Evolutionary conservation across 2,329 filamentous ascomycete species (phyloP).

Genomic region (Colletotrichum siamense): DNA sequence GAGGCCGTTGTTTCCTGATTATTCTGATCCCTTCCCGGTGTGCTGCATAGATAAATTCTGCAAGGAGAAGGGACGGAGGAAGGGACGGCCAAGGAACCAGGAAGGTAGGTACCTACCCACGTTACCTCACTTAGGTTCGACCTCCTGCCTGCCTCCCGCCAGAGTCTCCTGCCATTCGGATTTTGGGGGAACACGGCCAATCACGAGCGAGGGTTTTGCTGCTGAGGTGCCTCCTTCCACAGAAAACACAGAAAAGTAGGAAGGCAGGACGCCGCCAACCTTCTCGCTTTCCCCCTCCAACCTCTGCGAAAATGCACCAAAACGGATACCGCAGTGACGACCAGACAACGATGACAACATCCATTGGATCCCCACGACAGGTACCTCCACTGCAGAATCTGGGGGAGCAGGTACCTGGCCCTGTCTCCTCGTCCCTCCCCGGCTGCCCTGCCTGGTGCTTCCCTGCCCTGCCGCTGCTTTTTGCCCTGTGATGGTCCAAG

Average conservation of each 20-base stretch:
- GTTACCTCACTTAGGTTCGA: neutral
- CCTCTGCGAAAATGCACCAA: neutral
- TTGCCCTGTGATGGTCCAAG: neutral
- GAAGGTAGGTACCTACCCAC: no score
- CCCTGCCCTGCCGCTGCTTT: neutral
- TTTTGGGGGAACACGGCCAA: neutral
- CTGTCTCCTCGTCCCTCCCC: neutral
- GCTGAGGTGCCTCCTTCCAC: neutral
- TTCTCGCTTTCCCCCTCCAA: neutral
- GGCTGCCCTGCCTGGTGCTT: neutral
- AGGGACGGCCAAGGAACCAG: neutral
- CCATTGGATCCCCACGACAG: neutral
- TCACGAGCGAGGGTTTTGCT: neutral
- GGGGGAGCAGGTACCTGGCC: constrained; percentile 1
- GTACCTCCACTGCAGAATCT: constrained; percentile 4
- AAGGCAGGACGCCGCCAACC: neutral
- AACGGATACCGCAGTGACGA: neutral
- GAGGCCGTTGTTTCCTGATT: constrained; percentile 1
- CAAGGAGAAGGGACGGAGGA: neutral
- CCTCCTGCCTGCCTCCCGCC: neutral
- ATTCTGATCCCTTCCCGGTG: neutral
- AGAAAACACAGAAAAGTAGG: neutral
- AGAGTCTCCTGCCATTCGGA: neutral
- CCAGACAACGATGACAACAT: neutral
- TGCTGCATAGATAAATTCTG: neutral